These are phyloP conservation scores for Candida tallmaniae DNA, from an alignment of 805 yeast genomes.

Conservation along the genomic window DNA sequence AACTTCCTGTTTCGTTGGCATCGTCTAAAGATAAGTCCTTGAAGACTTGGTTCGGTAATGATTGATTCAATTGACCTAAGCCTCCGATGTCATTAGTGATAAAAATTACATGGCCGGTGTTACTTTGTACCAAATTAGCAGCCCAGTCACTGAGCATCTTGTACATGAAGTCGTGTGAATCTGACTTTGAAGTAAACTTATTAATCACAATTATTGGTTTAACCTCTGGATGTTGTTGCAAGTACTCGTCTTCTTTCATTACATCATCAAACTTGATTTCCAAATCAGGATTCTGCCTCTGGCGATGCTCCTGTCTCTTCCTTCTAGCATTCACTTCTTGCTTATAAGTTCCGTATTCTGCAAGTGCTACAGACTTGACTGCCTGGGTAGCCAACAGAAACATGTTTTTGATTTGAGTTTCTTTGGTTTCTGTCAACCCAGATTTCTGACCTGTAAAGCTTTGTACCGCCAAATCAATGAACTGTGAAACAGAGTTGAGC, in stretches of 20 bases:
- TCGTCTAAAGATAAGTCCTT: conserved; percentile 72
- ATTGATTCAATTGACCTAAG: conserved; percentile 57
- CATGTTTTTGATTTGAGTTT: conserved; percentile 77
- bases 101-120: conserved; percentile 85
- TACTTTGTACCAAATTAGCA: conserved; percentile 65
- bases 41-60: conserved; percentile 85
- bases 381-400: conserved; percentile 68
- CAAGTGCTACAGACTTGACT: conserved; percentile 55
- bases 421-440: conserved; percentile 80
- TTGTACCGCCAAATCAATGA: conserved; percentile 80
- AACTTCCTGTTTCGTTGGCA: conserved; percentile 70
- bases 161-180: conserved; percentile 57
- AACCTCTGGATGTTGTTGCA: conserved; percentile 79
- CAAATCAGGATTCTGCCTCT: conserved; percentile 14
- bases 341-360: conserved; percentile 27
- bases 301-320: conserved; percentile 16
- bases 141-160: conserved; percentile 87
- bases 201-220: conserved; percentile 86
- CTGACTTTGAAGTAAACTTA: conserved; percentile 57
- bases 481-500: conserved; percentile 74
- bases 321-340: conserved; percentile 15
- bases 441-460: conserved; percentile 93
- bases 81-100: conserved; percentile 84
- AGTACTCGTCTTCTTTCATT: conserved; percentile 70
- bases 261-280: conserved; percentile 18